Conservation (phyloP, 1,284 basidiomycete genomes). For the Rhodotorula sp. region DNA sequence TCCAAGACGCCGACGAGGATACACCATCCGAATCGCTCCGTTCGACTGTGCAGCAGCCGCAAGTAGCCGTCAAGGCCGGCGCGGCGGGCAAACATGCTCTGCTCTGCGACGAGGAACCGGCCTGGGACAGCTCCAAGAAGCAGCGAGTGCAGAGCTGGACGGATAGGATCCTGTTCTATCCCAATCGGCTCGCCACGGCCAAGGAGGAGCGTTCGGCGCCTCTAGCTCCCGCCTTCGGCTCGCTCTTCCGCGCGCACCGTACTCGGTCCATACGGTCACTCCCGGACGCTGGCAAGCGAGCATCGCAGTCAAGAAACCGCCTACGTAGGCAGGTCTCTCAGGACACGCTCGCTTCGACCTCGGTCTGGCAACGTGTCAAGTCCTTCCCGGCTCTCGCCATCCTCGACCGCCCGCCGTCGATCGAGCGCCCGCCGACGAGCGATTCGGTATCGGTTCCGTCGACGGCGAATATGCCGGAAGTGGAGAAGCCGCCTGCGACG, state of each 20-base stretch:
- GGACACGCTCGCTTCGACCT: constrained; percentile 5
- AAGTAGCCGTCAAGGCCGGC: constrained; percentile 17
- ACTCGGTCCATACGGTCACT: background rate
- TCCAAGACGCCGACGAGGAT: background rate
- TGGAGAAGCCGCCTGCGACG: background rate
- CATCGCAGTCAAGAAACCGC: constrained; percentile 3
- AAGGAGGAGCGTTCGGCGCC: background rate
- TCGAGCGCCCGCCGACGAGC: background rate
- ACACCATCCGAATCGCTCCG: background rate
- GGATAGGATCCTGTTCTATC: background rate
- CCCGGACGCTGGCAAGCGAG: background rate
- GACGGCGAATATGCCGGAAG: background rate
- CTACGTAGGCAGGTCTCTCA: background rate
- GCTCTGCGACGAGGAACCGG: constrained; percentile 15
- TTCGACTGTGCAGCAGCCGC: constrained; percentile 20
- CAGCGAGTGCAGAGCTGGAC: constrained; percentile 45
- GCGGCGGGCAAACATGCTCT: background rate
- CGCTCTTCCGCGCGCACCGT: background rate
- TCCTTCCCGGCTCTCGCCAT: constrained; percentile 13
- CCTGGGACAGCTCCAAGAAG: constrained; percentile 42
- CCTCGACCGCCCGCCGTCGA: background rate
- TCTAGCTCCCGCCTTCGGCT: background rate
- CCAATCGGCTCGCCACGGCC: background rate
- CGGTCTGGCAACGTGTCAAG: constrained; percentile 23
- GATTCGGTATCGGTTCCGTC: background rate